Conservation (phyloP, 345 rosid genomes). For the Hypericum androsaemum region DNA sequence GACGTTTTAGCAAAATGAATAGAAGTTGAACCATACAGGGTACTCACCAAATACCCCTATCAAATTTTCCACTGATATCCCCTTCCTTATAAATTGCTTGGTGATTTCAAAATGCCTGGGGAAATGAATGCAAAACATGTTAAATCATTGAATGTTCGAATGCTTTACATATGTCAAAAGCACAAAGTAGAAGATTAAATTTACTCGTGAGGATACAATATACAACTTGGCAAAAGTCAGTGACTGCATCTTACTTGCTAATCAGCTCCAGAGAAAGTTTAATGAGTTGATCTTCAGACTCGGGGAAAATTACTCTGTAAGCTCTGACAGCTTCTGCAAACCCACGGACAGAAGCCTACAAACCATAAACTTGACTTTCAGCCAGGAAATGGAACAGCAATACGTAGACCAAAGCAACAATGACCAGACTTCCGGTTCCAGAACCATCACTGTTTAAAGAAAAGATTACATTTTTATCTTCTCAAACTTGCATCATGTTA, state of each 20-base stretch:
- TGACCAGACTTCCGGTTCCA: too few relatives aligned
- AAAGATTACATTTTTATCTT: not conserved
- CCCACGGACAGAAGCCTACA: constrained; percentile 65
- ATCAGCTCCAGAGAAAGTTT: constrained; percentile 64
- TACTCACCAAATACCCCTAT: constrained; percentile 57
- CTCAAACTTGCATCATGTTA: too few relatives aligned
- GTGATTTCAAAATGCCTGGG: constrained; percentile 66
- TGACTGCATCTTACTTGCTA: constrained; percentile 35
- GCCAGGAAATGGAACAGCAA: constrained; percentile 1
- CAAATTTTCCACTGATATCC: constrained; percentile 47
- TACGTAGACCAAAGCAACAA: too few relatives aligned
- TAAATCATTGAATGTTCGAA: constrained; percentile 9
- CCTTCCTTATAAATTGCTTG: constrained; percentile 47
- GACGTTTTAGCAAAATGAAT: not conserved
- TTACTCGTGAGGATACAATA: not conserved
- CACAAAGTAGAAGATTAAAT: not conserved
- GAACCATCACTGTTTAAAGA: not conserved
- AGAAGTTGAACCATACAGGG: constrained; percentile 12
- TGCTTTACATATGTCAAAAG: not conserved
- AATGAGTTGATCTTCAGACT: constrained; percentile 74
- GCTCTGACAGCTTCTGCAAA: constrained; percentile 89
- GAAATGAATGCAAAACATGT: constrained; percentile 10
- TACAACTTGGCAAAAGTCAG: not conserved
- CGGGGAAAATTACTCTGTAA: constrained; percentile 87
- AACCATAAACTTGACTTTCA: constrained; percentile 9